Percentiles rank a stretch among this genome's conserved stretches.
Evolutionary conservation across 1,139 yeast species (phyloP).

Genomic region (Geotrichum candidum): DNA sequence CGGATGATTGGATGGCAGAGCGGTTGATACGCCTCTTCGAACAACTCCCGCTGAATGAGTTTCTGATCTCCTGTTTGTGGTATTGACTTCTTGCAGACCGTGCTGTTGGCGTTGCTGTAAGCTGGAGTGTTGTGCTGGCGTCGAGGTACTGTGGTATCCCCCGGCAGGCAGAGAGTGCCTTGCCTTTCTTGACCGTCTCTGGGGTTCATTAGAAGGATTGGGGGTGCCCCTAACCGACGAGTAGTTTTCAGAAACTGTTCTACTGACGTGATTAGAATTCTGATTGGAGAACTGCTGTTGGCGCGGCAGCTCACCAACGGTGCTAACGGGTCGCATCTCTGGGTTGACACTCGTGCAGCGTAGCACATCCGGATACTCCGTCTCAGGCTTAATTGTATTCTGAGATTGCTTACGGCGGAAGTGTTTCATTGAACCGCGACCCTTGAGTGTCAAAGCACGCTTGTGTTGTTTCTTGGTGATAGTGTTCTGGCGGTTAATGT

Average conservation of each 20-base stretch:
- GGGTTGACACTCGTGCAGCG: conserved; percentile 10
- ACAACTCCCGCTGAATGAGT: neutral
- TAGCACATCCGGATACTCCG: conserved; percentile 14
- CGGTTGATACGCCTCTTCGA: conserved; percentile 1
- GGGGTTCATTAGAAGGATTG: neutral
- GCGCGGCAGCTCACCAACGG: neutral
- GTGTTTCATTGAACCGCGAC: conserved; percentile 25
- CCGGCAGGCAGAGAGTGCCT: conserved; percentile 11
- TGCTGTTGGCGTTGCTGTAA: neutral
- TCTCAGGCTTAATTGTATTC: conserved; percentile 5
- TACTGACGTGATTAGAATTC: neutral
- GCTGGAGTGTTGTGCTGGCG: neutral
- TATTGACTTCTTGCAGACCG: neutral
- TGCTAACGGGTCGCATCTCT: conserved; percentile 5
- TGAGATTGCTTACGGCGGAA: conserved; percentile 16
- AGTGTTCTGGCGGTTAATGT: conserved; percentile 16
- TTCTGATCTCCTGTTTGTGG: neutral
- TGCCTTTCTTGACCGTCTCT: neutral
- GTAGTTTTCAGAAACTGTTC: neutral
- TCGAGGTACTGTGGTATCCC: neutral
- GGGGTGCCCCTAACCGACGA: neutral
- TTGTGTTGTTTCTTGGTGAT: conserved; percentile 29
- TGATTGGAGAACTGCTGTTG: neutral
- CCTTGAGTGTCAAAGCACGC: conserved; percentile 24
- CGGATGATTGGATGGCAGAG: neutral